Percentiles rank a stretch among this genome's conserved stretches.
These are phyloP conservation scores for Uncinocarpus reesii DNA, from an alignment of 2,329 filamentous ascomycete genomes.

Conservation along the genomic window DNA sequence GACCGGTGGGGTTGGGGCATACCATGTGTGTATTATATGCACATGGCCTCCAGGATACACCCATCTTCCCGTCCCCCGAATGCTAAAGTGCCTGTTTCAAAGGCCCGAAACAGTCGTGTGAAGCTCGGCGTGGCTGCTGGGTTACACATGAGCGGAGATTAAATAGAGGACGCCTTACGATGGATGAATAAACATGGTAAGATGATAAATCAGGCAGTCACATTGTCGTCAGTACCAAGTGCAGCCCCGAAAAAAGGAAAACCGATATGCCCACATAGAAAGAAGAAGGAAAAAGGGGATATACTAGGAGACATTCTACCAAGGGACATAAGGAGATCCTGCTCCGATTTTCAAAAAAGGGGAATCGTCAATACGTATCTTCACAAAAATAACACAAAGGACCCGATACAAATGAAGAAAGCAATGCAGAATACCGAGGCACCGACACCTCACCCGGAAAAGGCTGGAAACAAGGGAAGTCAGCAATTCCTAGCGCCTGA, in stretches of 20 bases:
- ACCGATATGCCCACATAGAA: no score
- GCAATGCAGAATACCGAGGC: constrained; percentile 11
- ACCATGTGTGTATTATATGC: background rate
- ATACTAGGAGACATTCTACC: background rate
- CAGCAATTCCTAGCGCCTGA: constrained; percentile 10
- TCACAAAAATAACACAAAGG: constrained; percentile 1
- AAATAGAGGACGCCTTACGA: background rate
- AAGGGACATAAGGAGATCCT: constrained; percentile 10
- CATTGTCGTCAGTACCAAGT: constrained; percentile 9
- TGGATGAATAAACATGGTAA: background rate
- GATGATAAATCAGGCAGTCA: constrained; percentile 7
- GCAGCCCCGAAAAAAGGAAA: constrained; percentile 8
- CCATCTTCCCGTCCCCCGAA: background rate
- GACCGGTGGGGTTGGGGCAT: background rate
- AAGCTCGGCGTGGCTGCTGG: background rate
- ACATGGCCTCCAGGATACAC: background rate
- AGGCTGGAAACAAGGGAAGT: background rate
- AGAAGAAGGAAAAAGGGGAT: background rate
- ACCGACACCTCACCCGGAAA: constrained; percentile 12
- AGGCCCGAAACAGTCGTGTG: constrained; percentile 5
- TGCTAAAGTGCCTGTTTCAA: background rate
- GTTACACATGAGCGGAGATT: constrained; percentile 11
- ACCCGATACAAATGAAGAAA: constrained; percentile 2
- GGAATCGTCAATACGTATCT: constrained; percentile 12
- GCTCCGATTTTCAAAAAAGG: constrained; percentile 5